A percentile compares a stretch with the other conserved stretches of the same genome.
phyloP scores from a whole-genome alignment of 2,329 filamentous ascomycete species.

The Diaporthe sp. region DNA sequence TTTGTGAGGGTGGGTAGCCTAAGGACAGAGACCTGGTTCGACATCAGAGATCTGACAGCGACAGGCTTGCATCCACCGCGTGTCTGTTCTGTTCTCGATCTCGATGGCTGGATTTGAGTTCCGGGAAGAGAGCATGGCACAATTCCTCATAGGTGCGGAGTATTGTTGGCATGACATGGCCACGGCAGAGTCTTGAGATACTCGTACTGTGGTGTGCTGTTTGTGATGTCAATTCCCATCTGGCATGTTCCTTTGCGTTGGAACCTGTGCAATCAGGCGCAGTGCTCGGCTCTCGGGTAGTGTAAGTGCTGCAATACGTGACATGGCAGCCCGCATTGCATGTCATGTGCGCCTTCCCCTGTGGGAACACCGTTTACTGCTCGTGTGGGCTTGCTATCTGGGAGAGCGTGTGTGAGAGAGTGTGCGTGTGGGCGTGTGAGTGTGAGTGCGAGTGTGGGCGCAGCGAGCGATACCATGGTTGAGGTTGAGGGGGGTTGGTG shows the following conservation, averaged over 20 bases:
- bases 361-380: slow-evolving; percentile 11
- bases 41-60: neutral
- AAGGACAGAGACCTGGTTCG: neutral
- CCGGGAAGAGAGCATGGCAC: neutral
- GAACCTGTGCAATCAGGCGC: slow-evolving; percentile 25
- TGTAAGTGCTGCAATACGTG: slow-evolving; percentile 22
- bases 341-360: slow-evolving; percentile 5
- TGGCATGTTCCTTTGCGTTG: neutral
- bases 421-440: neutral
- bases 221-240: slow-evolving; percentile 2
- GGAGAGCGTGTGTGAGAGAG: neutral
- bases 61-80: slow-evolving; percentile 2
- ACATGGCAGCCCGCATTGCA: slow-evolving; percentile 33
- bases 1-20: neutral
- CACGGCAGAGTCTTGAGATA: slow-evolving; percentile 4
- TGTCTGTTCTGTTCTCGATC: slow-evolving; percentile 26
- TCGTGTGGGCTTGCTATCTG: slow-evolving; percentile 8
- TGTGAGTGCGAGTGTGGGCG: neutral
- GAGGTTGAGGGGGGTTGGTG: slow-evolving; percentile 1
- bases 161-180: slow-evolving; percentile 3
- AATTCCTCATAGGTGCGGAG: slow-evolving; percentile 7
- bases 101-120: slow-evolving; percentile 26
- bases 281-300: slow-evolving; percentile 33
- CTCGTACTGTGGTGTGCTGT: neutral
- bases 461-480: neutral